Base-by-base conservation (phyloP, 371 early-diverging fungal genomes). In the Mucor indicus region DNA sequence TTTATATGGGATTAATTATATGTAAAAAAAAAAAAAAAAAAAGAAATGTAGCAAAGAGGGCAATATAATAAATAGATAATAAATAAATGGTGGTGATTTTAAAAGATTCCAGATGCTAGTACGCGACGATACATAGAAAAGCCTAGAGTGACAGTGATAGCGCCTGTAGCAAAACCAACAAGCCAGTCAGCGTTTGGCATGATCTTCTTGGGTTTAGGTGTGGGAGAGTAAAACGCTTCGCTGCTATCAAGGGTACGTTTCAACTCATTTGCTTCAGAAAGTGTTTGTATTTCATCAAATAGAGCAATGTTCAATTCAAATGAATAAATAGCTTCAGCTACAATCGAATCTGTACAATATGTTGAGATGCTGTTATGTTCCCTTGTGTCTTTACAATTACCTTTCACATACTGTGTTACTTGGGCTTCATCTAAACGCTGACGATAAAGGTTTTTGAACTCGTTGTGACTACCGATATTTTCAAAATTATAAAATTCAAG, bases 381-480 rank as follows among this genome's bases (percentile, higher is more conserved):
- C 17, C 15, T 21, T 13, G n/a, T 11, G 30, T 31, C 30, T 21
- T 29, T 4, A 31, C 4, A 9, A 15, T 38, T 64, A 73, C 74
- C 70, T 56, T 60, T 55, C 2, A 54, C 53, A 7, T 48, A 40
- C 19, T 53, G 56, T 30, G 53, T 57, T 0, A 75, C 67, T 24
- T 29, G 48, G 11, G 60, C 64, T 11, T 42, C 48, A 23, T 83
- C 69, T 19, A 83, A 53, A 15, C 69, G 62, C 13, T 63, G 69
- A 19, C 80, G 77, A 50, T 73, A 83, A 48, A 60, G 48, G 6
- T 60, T 65, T 62, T 83, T 83, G 71, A 83, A 83, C 13, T 60
- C 78, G 17, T 62, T 62, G 29, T 61, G 60, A 40, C 72, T 72
- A 36, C 69, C 79, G 48, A 83, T 70, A 38, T 57, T 54, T 25